Conservation (phyloP, 352 stramenopile species). For the Globisporangium middletonii region DNA sequence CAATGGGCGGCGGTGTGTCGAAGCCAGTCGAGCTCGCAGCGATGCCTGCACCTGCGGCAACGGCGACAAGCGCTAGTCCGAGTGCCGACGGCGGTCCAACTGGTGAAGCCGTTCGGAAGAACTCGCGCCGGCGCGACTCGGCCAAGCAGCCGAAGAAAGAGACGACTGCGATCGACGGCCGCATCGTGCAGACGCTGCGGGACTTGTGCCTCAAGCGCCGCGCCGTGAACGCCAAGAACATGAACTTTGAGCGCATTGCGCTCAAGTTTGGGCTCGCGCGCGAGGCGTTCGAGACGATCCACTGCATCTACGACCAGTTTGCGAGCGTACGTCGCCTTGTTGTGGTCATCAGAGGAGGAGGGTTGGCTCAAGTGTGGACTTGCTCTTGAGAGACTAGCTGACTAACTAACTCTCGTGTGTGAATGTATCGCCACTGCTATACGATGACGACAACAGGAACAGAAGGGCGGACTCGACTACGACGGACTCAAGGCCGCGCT, state of each 20-base stretch:
- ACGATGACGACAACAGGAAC: constrained; percentile 16
- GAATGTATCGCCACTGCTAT: neutral
- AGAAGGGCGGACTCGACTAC: constrained; percentile 57
- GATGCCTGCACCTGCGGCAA: neutral
- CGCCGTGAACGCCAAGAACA: constrained; percentile 33
- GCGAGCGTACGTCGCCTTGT: constrained; percentile 28
- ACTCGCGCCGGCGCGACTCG: constrained; percentile 4
- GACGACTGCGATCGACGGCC: constrained; percentile 51
- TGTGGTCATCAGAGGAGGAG: too few species aligned
- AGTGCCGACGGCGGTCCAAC: neutral
- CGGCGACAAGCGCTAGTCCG: neutral
- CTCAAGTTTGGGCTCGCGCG: constrained; percentile 62
- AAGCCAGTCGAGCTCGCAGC: constrained; percentile 6
- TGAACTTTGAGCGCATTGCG: constrained; percentile 76
- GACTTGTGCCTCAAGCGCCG: constrained; percentile 55
- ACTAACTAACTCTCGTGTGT: neutral
- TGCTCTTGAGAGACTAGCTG: neutral
- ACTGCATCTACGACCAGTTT: constrained; percentile 61
- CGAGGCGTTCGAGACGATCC: constrained; percentile 60
- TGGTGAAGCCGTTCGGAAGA: neutral
- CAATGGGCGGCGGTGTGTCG: constrained; percentile 38
- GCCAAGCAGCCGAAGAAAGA: constrained; percentile 20
- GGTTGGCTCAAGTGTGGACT: neutral
- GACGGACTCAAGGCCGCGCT: constrained; percentile 60
- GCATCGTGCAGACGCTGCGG: constrained; percentile 60